Evolutionary conservation across 2,329 filamentous ascomycete species (phyloP), one percentile per base, ranked within the genome.

Genomic region (Blastomyces percursus): DNA sequence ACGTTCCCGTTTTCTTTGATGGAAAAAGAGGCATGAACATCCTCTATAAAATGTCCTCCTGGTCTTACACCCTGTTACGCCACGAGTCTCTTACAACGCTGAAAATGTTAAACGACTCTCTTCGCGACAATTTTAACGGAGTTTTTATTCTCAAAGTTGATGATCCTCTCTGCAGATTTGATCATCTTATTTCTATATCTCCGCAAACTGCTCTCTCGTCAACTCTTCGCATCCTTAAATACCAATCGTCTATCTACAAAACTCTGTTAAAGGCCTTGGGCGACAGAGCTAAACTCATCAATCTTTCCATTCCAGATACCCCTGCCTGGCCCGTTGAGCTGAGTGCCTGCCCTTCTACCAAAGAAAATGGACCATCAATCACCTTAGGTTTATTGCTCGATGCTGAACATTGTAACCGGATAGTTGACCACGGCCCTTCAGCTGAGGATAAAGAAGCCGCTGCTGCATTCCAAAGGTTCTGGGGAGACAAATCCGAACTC

Each of bases 401-500:
- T 68, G 81, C 89, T 0, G 80, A 83, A 46, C 88, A 90, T 68
- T 86, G 88, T 69, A 79, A 82, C 62, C 87, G 92, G 40, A 82
- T 86, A 56, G 89, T 96, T 65, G 94, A 99, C 67, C 89, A 91
- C 72, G 94, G 94, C 0, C 94, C 94, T 5, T 78, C 87, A 0
- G 90, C 91, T 1, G 92, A 97, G 71, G 84, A 94, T 64, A 91
- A 93, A 74, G 86, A 88, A 66, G 90, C 91, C 66, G 88, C 91
- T 30, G 85, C 86, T 11, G 82, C 82, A 40, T 99, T 96, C 74
- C 89, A 90, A 44, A 84, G 87, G 42, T 97, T 99, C 72, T 99
- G 95, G 94, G 94, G 93, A 7, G 88, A 93, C 11, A 96, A 94
- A 73, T 85, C 94, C 1, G 94, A 99, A 74, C 81, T 99, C 55